phyloP scores from a whole-genome alignment of 2,329 filamentous ascomycete species.

The Byssochlamys sp. region DNA sequence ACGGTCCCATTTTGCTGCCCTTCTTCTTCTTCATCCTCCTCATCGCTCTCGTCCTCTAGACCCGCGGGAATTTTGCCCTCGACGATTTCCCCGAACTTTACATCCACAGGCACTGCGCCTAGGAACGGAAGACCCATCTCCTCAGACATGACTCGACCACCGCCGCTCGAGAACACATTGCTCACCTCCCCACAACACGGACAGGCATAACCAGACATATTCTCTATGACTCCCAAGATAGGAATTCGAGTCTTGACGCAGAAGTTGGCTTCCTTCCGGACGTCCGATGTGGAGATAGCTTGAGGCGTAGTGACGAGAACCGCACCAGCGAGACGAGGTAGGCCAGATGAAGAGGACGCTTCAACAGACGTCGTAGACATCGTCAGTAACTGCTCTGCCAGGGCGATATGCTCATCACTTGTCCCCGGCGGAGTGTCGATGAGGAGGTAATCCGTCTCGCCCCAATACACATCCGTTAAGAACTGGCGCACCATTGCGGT shows the following conservation, averaged over 20 bases:
- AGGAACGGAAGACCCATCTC: constrained; percentile 79
- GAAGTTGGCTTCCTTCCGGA: constrained; percentile 90
- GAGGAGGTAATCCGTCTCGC: constrained; percentile 75
- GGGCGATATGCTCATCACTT: constrained; percentile 90
- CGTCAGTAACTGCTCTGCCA: constrained; percentile 70
- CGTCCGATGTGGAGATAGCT: constrained; percentile 83
- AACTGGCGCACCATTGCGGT: constrained; percentile 98
- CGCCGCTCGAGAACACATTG: constrained; percentile 85
- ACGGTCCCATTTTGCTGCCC: constrained; percentile 4
- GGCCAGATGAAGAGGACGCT: constrained; percentile 7
- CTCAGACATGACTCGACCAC: constrained; percentile 76
- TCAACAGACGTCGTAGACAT: constrained; percentile 21
- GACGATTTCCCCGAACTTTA: constrained; percentile 77
- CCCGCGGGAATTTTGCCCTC: constrained; percentile 45
- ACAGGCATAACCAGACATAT: constrained; percentile 59
- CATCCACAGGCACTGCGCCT: constrained; percentile 82
- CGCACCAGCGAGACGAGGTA: constrained; percentile 67
- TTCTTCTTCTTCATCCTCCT: constrained; percentile 6
- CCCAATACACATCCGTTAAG: constrained; percentile 81
- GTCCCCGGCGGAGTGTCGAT: constrained; percentile 95
- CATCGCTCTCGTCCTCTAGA: constrained; percentile 15
- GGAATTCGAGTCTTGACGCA: constrained; percentile 72
- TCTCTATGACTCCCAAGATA: constrained; percentile 84
- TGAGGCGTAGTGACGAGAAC: constrained; percentile 95
- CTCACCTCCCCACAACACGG: constrained; percentile 70